Base-by-base conservation (phyloP, 176 grass and related monocot species). In the Oryza officinalis region DNA sequence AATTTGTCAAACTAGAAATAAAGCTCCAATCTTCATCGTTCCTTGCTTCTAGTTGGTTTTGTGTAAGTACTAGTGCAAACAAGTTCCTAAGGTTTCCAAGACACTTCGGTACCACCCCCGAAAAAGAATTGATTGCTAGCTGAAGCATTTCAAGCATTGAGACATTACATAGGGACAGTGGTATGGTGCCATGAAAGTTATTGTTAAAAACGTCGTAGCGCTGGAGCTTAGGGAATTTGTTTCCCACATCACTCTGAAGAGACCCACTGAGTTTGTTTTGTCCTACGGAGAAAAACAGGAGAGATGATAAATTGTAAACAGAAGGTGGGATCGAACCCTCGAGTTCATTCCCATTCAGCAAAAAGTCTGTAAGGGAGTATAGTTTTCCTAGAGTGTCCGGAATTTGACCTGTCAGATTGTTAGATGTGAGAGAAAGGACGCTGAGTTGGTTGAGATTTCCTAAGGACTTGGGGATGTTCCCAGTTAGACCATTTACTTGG, bases 1-100 rank as follows among this genome's bases (percentile, higher is more conserved):
- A 66, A 27, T 79, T 79, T 79, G 76, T 47, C 76, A 79, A n/a
- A 64, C 76, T 79, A 46, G 61, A 66, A n/a, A 79, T 30, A 37
- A 79, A 79, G 5, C 5, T 61, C 76, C 76, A 66, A n/a, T 66
- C 76, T 0, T 63, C 63, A 13, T 31, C 26, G 28, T 66, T 66
- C 5, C 76, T 66, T 46, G 76, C 76, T 65, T 77, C 33, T 64
- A 77, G n/a, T 2, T 77, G 75, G 14, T 2, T 2, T 17, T 13
- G 0, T 27, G 12, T 0, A 57, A 77, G 75, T 26, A 6, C 0
- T 6, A 76, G 31, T 15, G 0, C 0, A 3, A 2, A 23, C 57
- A 77, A 25, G 22, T 54, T 77, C 32, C 63, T 63, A 33, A 61
- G 59, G 2, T 27, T 65, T 44, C 76, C 76, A 65, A 78, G 60